Evolutionary conservation across 257 asterid genomes (phyloP), one percentile per base, ranked within the genome.

Genomic region (Fraxinus anomala): DNA sequence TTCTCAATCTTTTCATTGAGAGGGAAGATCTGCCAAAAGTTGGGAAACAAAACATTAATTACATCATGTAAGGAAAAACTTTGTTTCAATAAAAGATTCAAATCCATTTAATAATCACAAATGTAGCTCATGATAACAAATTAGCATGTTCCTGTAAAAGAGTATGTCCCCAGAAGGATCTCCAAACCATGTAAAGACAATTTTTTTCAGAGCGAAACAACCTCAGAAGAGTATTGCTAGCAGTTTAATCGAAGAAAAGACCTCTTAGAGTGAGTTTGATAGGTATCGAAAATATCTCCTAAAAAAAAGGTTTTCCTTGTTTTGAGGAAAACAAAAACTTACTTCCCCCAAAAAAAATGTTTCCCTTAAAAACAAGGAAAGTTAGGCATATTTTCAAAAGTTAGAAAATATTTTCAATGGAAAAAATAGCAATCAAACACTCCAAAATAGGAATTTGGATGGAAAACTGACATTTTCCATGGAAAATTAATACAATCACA

Each of bases 1-100:
- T 75, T 79, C 79, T 84, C 90, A 79, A 88, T 88, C 82, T 83
- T 88, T 79, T 90, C 95, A 77, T 74, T 82, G 72, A 74, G 79
- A 63, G 91, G 79, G 82, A 85, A 90, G 78, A 90, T 87, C 95
- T 90, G 90, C 87, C 86, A 73, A 78, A 78, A 70, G 7, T 19
- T 30, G n/a, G 23, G 61, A 47, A 3, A 73, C 24, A 59, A 7
- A 12, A 37, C 65, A 16, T 17, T 31, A 40, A 59, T 16, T 23
- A 63, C 69, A 63, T 24, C 69, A 24, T 3, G 69, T 4, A 24
- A 63, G 11, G 17, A 26, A 23, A 10, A 23, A 24, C 28, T 4
- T 40, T 63, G 14, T 63, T 63, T 8, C 28, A 21, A 8, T 59
- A 23, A 21, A 59, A 59, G 30, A 23, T 59, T 59, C 19, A 26